phyloP scores from a whole-genome alignment of 768 basidiomycete genomes.

The Leccinum rimulosum region DNA sequence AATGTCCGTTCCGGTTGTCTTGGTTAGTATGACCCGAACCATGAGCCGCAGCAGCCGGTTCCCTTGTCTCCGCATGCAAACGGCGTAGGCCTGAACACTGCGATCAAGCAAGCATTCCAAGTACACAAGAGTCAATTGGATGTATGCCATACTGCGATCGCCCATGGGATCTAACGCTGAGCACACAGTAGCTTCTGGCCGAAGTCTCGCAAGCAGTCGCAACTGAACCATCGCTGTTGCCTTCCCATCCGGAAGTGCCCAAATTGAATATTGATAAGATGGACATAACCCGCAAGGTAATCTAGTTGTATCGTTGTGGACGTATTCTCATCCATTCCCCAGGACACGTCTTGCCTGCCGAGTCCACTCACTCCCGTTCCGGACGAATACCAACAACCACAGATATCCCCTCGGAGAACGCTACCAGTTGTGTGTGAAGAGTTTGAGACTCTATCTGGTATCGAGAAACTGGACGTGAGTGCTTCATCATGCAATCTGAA shows the following conservation, averaged over 20 bases:
- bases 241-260: constrained; percentile 24
- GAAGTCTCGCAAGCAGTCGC: constrained; percentile 31
- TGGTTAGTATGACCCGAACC: not conserved
- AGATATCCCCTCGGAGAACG: not conserved
- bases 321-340: not conserved
- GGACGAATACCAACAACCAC: constrained; percentile 8
- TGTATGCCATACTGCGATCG: constrained; percentile 21
- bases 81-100: constrained; percentile 10
- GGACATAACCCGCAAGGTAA: constrained; percentile 13
- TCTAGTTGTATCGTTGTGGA: not conserved
- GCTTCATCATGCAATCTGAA: not conserved
- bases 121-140: constrained; percentile 26
- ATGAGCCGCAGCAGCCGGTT: constrained; percentile 6
- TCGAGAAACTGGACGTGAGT: constrained; percentile 55
- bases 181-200: constrained; percentile 22
- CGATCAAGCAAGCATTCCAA: constrained; percentile 9
- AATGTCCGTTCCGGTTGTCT: constrained; percentile 2
- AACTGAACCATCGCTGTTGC: constrained; percentile 26
- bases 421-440: constrained; percentile 38
- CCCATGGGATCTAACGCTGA: constrained; percentile 18
- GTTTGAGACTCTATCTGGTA: constrained; percentile 41
- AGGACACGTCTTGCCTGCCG: constrained; percentile 20
- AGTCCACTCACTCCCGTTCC: constrained; percentile 22
- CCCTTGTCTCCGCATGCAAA: constrained; percentile 1
- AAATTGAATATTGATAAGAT: constrained; percentile 14